A percentile compares a stretch with the other conserved stretches of the same genome.
Evolutionary conservation across 331 rosid species (phyloP).

Genomic region (Rosa hybrid): DNA sequence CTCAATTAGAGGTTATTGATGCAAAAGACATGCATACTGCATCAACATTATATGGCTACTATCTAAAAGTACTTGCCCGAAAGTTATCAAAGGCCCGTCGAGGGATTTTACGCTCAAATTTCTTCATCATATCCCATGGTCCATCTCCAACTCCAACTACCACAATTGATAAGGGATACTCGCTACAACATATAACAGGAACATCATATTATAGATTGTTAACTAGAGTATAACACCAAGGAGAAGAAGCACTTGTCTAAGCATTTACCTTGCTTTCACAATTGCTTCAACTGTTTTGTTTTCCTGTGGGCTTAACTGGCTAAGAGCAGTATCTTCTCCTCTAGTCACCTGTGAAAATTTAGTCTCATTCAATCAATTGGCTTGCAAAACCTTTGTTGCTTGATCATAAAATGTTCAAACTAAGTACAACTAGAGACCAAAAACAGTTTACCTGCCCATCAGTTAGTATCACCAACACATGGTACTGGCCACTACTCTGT

Average conservation of each 20-base stretch:
- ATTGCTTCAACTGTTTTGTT: constrained; percentile 84
- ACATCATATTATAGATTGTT: constrained; percentile 12
- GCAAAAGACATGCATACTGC: not conserved
- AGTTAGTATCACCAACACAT: constrained; percentile 85
- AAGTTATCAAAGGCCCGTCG: constrained; percentile 87
- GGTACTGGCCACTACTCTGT: constrained; percentile 91
- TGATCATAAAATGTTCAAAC: no score
- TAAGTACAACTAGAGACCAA: not conserved
- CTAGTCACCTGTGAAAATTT: constrained; percentile 72
- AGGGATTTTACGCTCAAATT: constrained; percentile 90
- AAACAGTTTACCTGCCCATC: constrained; percentile 73
- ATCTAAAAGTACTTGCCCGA: constrained; percentile 55
- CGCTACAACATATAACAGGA: constrained; percentile 40
- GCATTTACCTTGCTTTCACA: constrained; percentile 81
- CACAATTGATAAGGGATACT: constrained; percentile 77
- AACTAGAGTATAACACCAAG: not conserved
- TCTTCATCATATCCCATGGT: constrained; percentile 95
- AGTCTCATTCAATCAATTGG: constrained; percentile 41
- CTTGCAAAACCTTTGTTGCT: no score
- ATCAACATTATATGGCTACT: constrained; percentile 11
- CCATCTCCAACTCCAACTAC: constrained; percentile 98
- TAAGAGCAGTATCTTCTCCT: constrained; percentile 69
- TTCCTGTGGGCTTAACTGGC: constrained; percentile 84
- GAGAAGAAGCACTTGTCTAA: not conserved
- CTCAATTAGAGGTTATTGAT: not conserved